Base-by-base conservation (phyloP, 345 rosid species). In the Sonneratia caseolaris region DNA sequence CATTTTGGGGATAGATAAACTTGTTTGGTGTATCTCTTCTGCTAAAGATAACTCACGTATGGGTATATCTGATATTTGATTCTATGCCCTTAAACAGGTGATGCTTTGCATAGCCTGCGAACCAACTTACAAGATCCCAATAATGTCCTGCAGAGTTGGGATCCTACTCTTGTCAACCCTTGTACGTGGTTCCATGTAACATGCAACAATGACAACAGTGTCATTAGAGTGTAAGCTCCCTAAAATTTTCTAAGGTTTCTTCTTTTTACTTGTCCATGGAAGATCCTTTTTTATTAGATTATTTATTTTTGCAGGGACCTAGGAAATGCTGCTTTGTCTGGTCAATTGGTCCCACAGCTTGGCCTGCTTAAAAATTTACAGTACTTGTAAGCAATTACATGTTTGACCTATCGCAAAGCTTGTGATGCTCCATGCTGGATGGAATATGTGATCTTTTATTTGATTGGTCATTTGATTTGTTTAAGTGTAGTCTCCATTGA, bases 151-250 rank as follows among this genome's bases (percentile, higher is more conserved):
- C 97, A 91, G 79, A 94, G 98, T 80, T 94, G 98, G 98, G 98
- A 94, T 81, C 93, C 96, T 68, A 91, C 96, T 24, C 98, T 94
- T 73, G 98, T 91, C 76, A 90, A 91, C 74, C 97, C 97, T 62
- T 91, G 98, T 79, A 91, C 98, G 15, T 94, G 98, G 98, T 91
- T 91, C 77, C 98, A 94, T 68, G 95, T 94, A 64, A 91, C 97
- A 19, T 94, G 98, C 75, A 88, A 94, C 87, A 90, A 88, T 74
- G 98, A 94, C 70, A 90, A 91, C 74, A 94, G 98, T 79, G 97
- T 94, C 61, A 90, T 90, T 59, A 81, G 98, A 84, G 97, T 94
- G 98, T 94, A 86, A 79, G 80, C 53, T 74, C 56, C 68, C 13
- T 47, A 69, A 37, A 37, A 70, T 62, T 69, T 72, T 77, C 67